These are phyloP conservation scores for Rhododendron henanense DNA, from an alignment of 148 eudicot species.

Conservation along the genomic window DNA sequence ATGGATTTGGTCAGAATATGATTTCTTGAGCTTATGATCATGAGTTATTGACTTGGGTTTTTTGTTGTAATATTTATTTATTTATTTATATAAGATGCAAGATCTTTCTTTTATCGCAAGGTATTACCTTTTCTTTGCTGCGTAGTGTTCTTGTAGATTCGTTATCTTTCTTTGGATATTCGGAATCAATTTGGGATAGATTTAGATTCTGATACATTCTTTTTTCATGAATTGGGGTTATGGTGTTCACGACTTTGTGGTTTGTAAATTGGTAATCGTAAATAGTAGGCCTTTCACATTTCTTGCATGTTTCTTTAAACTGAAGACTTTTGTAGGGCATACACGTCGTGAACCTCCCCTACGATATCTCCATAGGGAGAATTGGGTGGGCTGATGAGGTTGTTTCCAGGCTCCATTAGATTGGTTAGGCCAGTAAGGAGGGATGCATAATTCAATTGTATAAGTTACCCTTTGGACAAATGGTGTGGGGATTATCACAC, in stretches of 20 bases:
- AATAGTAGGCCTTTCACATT: background rate
- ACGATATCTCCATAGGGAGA: background rate
- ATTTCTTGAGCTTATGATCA: background rate
- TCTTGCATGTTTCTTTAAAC: background rate
- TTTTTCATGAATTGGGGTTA: background rate
- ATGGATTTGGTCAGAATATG: background rate
- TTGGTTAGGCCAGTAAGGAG: background rate
- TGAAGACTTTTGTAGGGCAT: background rate
- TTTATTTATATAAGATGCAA: background rate
- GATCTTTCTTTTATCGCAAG: constrained; percentile 5
- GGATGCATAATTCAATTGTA: background rate
- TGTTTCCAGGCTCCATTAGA: background rate
- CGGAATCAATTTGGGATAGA: background rate
- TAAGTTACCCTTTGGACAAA: background rate
- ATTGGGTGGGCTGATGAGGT: background rate
- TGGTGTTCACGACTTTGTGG: background rate
- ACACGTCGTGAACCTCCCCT: background rate
- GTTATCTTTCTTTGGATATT: background rate
- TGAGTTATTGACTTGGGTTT: background rate
- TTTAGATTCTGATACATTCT: background rate
- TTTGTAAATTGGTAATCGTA: background rate
- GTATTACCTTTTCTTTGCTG: background rate
- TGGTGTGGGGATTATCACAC: background rate
- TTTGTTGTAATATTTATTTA: background rate
- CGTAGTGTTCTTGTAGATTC: background rate